Percentiles rank a stretch among this genome's conserved stretches.
Evolutionary conservation across 2,329 filamentous ascomycete species (phyloP).

Genomic region (Sordariomycetes sp.): DNA sequence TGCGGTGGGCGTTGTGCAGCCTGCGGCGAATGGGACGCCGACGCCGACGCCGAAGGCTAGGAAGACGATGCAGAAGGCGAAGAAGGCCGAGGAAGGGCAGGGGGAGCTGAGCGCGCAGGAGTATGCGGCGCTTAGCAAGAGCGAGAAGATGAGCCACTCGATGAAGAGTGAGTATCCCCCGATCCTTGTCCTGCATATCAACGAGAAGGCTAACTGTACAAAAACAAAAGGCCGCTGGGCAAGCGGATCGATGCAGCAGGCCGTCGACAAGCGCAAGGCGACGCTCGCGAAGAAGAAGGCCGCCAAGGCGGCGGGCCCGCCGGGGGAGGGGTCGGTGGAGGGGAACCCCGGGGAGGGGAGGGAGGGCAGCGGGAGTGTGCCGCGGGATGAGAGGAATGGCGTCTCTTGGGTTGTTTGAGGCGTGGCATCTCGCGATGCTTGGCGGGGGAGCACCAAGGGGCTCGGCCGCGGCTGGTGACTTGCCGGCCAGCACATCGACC

Average conservation of each 20-base stretch:
- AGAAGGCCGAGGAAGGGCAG: background rate
- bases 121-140: constrained; percentile 49
- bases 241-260: constrained; percentile 44
- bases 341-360: background rate
- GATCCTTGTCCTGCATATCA: constrained; percentile 11
- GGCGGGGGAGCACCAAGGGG: too few species aligned
- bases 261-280: constrained; percentile 47
- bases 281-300: constrained; percentile 47
- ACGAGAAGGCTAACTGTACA: background rate
- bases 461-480: too few species aligned
- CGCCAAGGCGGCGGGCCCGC: constrained; percentile 23
- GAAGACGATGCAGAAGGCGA: background rate
- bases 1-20: background rate
- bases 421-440: background rate
- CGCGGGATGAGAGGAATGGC: background rate
- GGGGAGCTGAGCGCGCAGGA: constrained; percentile 25
- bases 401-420: background rate
- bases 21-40: background rate
- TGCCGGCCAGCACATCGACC: too few species aligned
- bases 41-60: background rate
- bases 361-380: background rate
- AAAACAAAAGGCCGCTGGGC: constrained; percentile 40
- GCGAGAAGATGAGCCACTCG: constrained; percentile 51
- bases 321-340: background rate
- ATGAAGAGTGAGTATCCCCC: constrained; percentile 41